Conservation (phyloP, 148 eudicot genomes). For the Fallopia convolvulus region DNA sequence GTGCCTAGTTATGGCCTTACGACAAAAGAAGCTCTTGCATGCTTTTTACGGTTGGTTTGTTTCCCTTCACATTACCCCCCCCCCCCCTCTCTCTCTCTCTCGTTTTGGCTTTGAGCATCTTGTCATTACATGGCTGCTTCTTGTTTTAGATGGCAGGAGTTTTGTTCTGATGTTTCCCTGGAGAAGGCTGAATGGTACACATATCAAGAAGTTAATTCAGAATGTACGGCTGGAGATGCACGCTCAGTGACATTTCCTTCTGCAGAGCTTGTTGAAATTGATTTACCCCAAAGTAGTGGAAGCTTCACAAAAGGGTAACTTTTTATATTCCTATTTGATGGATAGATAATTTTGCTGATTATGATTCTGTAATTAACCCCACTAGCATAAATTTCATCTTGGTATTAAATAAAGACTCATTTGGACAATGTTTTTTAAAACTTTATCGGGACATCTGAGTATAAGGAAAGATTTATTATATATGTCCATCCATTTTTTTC, state of each 20-base stretch:
- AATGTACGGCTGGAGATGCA: slow-evolving; percentile 17
- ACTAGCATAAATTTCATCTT: background rate
- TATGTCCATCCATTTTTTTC: background rate
- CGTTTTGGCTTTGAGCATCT: background rate
- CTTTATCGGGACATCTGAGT: background rate
- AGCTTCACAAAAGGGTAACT: slow-evolving; percentile 27
- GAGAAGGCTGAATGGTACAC: slow-evolving; percentile 83
- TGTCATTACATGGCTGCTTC: background rate
- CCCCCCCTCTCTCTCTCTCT: background rate
- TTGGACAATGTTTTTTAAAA: background rate
- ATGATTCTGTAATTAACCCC: background rate
- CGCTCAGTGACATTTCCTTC: slow-evolving; percentile 17
- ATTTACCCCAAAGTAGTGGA: slow-evolving; percentile 22
- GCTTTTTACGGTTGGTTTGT: slow-evolving; percentile 59
- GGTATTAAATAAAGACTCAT: background rate
- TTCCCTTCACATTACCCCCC: background rate
- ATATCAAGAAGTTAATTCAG: slow-evolving; percentile 15
- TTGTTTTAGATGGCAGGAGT: slow-evolving; percentile 71
- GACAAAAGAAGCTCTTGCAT: slow-evolving; percentile 44
- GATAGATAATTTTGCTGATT: background rate
- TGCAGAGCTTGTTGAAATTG: slow-evolving; percentile 24
- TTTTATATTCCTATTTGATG: background rate
- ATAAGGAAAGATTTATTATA: background rate
- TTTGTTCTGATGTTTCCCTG: slow-evolving; percentile 61
- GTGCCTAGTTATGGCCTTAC: slow-evolving; percentile 39